phyloP scores from a whole-genome alignment of 1,284 basidiomycete genomes.

The Apiotrichum gracile region DNA sequence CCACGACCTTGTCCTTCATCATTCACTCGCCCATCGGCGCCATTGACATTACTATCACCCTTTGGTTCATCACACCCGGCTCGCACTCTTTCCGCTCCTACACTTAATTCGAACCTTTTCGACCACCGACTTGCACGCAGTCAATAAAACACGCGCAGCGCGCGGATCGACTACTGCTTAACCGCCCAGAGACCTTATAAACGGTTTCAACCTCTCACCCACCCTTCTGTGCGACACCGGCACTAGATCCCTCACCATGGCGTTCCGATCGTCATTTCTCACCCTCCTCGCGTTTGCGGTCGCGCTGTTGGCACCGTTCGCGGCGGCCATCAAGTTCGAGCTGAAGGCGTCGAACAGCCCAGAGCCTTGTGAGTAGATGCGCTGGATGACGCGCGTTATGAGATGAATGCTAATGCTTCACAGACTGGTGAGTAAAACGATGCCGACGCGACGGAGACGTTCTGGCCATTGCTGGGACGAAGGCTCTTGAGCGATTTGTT shows the following conservation, averaged over 20 bases:
- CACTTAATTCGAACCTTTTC: not conserved
- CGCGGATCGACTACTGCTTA: not conserved
- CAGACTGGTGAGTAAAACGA: constrained; percentile 39
- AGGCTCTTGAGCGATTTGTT: no score
- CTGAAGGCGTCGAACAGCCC: constrained; percentile 66
- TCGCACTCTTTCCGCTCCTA: no score
- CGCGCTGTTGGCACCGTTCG: constrained; percentile 14
- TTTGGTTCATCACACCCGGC: no score
- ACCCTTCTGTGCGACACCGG: not conserved
- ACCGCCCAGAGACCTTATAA: no score
- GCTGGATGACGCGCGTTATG: not conserved
- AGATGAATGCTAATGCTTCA: constrained; percentile 3
- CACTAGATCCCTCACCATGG: constrained; percentile 11
- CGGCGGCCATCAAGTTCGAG: constrained; percentile 71
- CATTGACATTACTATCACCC: no score
- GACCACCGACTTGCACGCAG: not conserved
- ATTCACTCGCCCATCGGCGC: no score
- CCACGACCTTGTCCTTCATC: no score
- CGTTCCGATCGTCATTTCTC: constrained; percentile 10
- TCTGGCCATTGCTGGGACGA: no score
- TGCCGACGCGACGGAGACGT: no score
- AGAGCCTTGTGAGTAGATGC: constrained; percentile 50
- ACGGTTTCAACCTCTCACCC: not conserved
- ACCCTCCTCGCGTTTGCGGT: constrained; percentile 18
- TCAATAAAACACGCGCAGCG: not conserved